These are phyloP conservation scores for Onygena corvina DNA, from an alignment of 2,329 filamentous ascomycete species.

Conservation along the genomic window DNA sequence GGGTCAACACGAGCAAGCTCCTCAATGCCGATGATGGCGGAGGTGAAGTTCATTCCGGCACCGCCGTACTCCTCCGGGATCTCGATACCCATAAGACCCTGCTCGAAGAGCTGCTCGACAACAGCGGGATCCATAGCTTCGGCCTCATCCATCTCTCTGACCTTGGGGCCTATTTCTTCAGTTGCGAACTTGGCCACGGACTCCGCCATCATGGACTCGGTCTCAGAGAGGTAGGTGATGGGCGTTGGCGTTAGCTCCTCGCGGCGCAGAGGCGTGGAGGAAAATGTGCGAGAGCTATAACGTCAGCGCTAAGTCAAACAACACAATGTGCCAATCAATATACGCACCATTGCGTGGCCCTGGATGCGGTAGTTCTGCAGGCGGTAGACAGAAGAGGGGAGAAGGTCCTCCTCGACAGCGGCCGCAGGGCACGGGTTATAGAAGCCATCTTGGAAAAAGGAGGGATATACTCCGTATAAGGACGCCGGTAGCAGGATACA, in stretches of 20 bases:
- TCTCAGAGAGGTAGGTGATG: conserved; percentile 84
- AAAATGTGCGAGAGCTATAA: conserved; percentile 43
- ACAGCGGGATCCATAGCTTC: conserved; percentile 82
- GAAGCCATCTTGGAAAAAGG: conserved; percentile 34
- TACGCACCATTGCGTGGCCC: conserved; percentile 33
- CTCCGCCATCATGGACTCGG: conserved; percentile 79
- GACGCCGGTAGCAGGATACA: neutral
- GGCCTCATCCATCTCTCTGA: conserved; percentile 93
- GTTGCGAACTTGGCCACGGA: conserved; percentile 81
- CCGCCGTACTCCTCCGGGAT: conserved; percentile 96
- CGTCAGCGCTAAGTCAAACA: neutral
- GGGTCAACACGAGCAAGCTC: conserved; percentile 90
- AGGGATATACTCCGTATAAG: neutral
- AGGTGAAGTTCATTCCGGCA: conserved; percentile 96
- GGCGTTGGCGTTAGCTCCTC: conserved; percentile 73
- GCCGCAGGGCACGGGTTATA: conserved; percentile 37
- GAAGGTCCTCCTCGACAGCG: conserved; percentile 31
- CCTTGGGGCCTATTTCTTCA: conserved; percentile 79
- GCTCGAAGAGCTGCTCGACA: conserved; percentile 90
- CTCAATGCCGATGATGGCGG: conserved; percentile 92
- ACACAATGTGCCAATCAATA: neutral
- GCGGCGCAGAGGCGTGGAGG: conserved; percentile 46
- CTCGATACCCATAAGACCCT: conserved; percentile 93
- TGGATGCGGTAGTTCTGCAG: conserved; percentile 27
- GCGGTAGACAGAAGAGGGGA: conserved; percentile 29